A percentile compares a stretch with the other conserved stretches of the same genome.
These are phyloP conservation scores for Aegilops speltoides DNA, from an alignment of 176 grass and related monocot species.

Conservation along the genomic window DNA sequence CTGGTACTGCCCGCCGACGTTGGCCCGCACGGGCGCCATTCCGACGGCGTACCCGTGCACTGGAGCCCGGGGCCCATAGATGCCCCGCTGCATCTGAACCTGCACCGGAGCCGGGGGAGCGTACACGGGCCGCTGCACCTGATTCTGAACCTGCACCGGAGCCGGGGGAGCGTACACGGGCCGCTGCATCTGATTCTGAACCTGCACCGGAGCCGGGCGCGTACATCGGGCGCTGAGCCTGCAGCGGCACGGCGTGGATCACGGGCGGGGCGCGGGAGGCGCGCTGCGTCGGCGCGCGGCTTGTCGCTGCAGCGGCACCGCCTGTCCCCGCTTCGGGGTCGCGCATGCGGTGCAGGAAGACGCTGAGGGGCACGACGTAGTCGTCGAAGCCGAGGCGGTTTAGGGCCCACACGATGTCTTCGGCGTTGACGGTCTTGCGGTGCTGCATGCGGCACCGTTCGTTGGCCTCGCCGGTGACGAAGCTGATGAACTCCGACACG, in stretches of 20 bases:
- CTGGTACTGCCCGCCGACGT: neutral
- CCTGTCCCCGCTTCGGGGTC: constrained; percentile 32
- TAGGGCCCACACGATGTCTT: constrained; percentile 78
- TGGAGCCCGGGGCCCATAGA: neutral
- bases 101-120: no score
- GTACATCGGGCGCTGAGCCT: neutral
- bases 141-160: no score
- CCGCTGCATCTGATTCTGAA: no score
- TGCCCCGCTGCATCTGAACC: neutral
- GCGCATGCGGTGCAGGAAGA: constrained; percentile 48
- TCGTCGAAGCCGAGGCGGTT: constrained; percentile 63
- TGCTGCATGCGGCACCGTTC: constrained; percentile 63
- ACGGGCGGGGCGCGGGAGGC: neutral
- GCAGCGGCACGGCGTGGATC: neutral
- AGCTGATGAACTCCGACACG: constrained; percentile 85
- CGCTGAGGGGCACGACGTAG: constrained; percentile 45
- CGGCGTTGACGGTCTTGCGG: constrained; percentile 74
- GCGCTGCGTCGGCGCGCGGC: neutral
- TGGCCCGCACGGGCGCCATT: neutral
- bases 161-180: no score
- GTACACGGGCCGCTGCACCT: no score
- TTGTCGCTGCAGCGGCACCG: neutral
- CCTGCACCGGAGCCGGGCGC: no score
- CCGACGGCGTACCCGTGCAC: neutral
- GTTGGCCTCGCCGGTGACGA: constrained; percentile 75